These are phyloP conservation scores for Lentinula lateritia DNA, from an alignment of 768 basidiomycete genomes.

Conservation along the genomic window DNA sequence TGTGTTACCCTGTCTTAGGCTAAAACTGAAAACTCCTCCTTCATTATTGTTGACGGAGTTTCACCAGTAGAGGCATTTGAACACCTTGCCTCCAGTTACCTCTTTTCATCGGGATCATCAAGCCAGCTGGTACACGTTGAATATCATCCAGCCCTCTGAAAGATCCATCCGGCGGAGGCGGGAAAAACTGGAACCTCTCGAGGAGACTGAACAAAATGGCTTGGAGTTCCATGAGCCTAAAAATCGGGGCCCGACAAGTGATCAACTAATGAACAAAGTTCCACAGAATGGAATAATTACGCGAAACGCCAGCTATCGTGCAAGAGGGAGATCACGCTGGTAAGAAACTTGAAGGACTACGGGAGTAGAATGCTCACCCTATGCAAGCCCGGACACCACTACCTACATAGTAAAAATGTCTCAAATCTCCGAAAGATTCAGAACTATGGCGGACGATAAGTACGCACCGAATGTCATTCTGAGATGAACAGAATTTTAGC, in stretches of 20 bases:
- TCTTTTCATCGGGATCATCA: neutral
- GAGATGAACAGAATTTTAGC: neutral
- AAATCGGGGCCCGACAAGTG: neutral
- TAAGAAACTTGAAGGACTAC: neutral
- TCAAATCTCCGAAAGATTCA: neutral
- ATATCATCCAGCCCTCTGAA: neutral
- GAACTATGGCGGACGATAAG: neutral
- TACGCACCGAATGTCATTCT: slow-evolving; percentile 4
- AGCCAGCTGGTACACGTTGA: neutral
- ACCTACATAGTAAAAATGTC: neutral
- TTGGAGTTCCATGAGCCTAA: slow-evolving; percentile 30
- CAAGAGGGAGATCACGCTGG: neutral
- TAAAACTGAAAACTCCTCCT: too few relatives aligned
- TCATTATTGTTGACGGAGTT: neutral
- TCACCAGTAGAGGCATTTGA: neutral
- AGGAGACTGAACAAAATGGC: slow-evolving; percentile 31
- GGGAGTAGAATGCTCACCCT: neutral
- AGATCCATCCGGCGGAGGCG: neutral
- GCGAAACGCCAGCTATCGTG: slow-evolving; percentile 4
- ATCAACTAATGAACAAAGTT: too few relatives aligned
- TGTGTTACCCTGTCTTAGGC: too few relatives aligned
- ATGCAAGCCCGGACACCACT: neutral
- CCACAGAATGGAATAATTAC: neutral
- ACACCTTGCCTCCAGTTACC: neutral
- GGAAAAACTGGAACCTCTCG: slow-evolving; percentile 32